phyloP scores from a whole-genome alignment of 371 early-diverging fungal species.

The Pancytospora philotis region DNA sequence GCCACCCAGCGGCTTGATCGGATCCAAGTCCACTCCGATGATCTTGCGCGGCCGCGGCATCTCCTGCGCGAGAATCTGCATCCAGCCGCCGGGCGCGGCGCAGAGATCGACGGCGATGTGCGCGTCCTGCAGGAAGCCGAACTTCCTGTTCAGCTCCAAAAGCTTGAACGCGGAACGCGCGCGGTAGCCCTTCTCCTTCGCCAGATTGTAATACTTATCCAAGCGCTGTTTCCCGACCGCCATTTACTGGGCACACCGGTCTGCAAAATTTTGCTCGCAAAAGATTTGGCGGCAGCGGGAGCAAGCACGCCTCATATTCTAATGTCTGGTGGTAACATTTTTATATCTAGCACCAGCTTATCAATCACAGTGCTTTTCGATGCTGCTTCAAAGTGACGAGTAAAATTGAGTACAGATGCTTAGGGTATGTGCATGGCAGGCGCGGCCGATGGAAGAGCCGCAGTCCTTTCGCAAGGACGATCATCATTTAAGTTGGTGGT shows the following conservation, averaged over 20 bases:
- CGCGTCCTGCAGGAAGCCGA: slow-evolving; percentile 71
- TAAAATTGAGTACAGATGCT: too few relatives aligned
- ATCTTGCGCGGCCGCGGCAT: slow-evolving; percentile 55
- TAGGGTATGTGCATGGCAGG: too few relatives aligned
- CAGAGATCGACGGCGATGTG: slow-evolving; percentile 85
- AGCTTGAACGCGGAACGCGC: slow-evolving; percentile 98
- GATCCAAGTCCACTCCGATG: slow-evolving; percentile 80
- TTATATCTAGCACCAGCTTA: too few relatives aligned
- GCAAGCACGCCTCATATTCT: too few relatives aligned
- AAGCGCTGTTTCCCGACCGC: slow-evolving; percentile 69
- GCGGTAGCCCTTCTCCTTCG: slow-evolving; percentile 98
- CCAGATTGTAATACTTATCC: slow-evolving; percentile 98
- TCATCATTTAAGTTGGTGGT: too few relatives aligned
- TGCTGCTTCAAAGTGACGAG: too few relatives aligned
- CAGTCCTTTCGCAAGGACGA: too few relatives aligned
- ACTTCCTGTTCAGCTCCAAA: slow-evolving; percentile 84
- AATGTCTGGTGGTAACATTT: too few relatives aligned
- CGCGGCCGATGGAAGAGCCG: too few relatives aligned
- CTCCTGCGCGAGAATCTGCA: slow-evolving; percentile 72
- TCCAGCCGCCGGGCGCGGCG: slow-evolving; percentile 97
- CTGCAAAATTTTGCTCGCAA: too few relatives aligned
- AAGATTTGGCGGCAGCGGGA: too few relatives aligned
- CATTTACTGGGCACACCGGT: slow-evolving; percentile 18
- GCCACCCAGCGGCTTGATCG: slow-evolving; percentile 86
- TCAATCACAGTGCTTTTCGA: too few relatives aligned